phyloP scores from a whole-genome alignment of 306 rosid species.

The Chamaecrista fasciculata region DNA sequence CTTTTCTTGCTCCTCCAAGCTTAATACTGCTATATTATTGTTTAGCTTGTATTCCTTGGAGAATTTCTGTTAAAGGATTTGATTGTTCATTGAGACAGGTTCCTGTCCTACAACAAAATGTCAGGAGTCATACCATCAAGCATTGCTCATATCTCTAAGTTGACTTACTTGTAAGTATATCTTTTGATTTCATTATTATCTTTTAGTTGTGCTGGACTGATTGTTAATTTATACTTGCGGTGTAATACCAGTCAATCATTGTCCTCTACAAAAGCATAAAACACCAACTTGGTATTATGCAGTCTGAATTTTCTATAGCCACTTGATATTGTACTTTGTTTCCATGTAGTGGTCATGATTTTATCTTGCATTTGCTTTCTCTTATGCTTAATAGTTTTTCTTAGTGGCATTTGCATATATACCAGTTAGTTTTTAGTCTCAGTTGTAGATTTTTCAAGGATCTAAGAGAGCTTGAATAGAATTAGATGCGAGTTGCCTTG shows the following conservation, averaged over 20 bases:
- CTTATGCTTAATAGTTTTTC: too few species aligned
- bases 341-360: not conserved
- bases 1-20: not conserved
- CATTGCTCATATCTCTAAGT: conserved; percentile 76
- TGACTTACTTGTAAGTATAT: conserved; percentile 86
- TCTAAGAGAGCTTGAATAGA: conserved; percentile 1
- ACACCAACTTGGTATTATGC: not conserved
- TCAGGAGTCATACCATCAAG: conserved; percentile 84
- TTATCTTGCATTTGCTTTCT: conserved; percentile 8
- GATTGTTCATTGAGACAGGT: conserved; percentile 56
- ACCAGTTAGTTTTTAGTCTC: too few species aligned
- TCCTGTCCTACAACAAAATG: conserved; percentile 91
- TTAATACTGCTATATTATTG: not conserved
- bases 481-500: conserved; percentile 8
- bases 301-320: not conserved
- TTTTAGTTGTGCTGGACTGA: conserved; percentile 23
- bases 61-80: conserved; percentile 3
- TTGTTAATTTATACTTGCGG: conserved; percentile 5
- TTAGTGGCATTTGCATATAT: not conserved
- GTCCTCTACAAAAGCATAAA: not conserved
- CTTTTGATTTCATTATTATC: conserved; percentile 7
- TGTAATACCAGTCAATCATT: conserved; percentile 19
- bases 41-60: conserved; percentile 3
- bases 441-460: not conserved
- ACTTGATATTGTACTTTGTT: not conserved